Base-by-base conservation (phyloP, 805 yeast species). In the Barnettozyma sucrosica region DNA sequence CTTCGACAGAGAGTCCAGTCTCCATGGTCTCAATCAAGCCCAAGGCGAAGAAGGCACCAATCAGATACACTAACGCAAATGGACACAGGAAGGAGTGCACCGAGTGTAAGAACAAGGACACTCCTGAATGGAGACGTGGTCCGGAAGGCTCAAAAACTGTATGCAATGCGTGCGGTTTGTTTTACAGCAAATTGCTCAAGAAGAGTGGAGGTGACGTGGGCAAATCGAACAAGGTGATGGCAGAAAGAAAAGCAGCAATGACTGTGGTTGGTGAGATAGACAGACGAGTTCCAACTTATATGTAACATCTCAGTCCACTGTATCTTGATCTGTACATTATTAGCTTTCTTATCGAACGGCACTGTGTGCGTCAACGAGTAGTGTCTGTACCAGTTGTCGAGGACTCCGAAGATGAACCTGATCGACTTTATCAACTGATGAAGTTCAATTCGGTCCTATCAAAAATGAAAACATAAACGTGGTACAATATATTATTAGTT, bases 81-180 rank as follows among this genome's bases (percentile, higher is more conserved):
- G 30, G 10, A 16, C 25, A 18, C 23, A 8, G 10, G 26, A 47
- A 39, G 32, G 19, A n/a, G 13, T 50, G 53, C 36, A 36, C 43
- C n/a, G 41, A 43, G 9, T 54, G 57, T 28, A 34, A 43, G 8
- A 36, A 24, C 16, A n/a, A 39, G 16, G 45, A 44, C 4, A 52
- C 57, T 3, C 57, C 57, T 1, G 57, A 54, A 37, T 54, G 57
- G 57, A 47, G 57, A 40, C 47, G 38, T n/a, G 57, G 55, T 13
- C 56, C 56, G 10, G 26, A 21, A n/a, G 57, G 55, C 14, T 44
- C 51, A 11, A 48, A 55, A 24, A 49, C 52, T 4, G 23, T 52
- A 19, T 55, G 58, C 41, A 55, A 52, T 34, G 56, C 58, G 1
- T 53, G 58, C 43, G 58, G 56, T 4, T 43, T 55, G 24, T 50